Base-by-base conservation (phyloP, 352 stramenopile species). In the Pythium periplocum region DNA sequence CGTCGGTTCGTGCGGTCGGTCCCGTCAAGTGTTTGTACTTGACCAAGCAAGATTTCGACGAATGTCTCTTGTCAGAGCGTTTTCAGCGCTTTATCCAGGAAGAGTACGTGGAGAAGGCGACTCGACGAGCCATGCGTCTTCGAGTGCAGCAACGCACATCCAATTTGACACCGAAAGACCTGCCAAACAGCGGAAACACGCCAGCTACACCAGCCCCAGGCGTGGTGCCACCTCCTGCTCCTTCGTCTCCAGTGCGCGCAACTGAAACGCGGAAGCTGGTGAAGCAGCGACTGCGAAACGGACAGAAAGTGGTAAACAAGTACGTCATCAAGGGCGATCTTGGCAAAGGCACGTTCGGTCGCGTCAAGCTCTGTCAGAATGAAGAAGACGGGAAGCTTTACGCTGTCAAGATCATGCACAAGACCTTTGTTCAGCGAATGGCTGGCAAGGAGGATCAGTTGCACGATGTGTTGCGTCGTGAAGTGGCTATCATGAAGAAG, bases 401-500 rank as follows among this genome's bases (percentile, higher is more conserved):
- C 50, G 84, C 84, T 1, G 83, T 95, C 51, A 95, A 95, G 68
- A 95, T 95, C 62, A 90, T 95, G 78, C 80, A 92, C 61, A 90
- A 90, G 69, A 93, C 80, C 45, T 95, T 95, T 47, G 78, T 93
- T n/a, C 83, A 92, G 59, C 84, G 83, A 44, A 92, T 95, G 79
- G 79, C 81, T 26, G 80, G 78, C 32, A 91, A 91, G 46, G 84
- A 95, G 54, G 84, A 95, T 54, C 83, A 88, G 55, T 57, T 93
- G 4, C 83, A 93, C 49, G 84, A 92, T 46, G 84, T 87, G 30
- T 47, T 95, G 52, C 78, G 83, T 6, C 78, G 86, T 30, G 94
- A 98, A 66, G 95, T 98, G 30, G 90, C 89, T 7, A 98, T 98
- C 57, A 98, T 98, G 94, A 98, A 98, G 69, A 97, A 97, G 55